Conservation (phyloP, 2,329 filamentous ascomycete species). For the Aspergillus candidus region DNA sequence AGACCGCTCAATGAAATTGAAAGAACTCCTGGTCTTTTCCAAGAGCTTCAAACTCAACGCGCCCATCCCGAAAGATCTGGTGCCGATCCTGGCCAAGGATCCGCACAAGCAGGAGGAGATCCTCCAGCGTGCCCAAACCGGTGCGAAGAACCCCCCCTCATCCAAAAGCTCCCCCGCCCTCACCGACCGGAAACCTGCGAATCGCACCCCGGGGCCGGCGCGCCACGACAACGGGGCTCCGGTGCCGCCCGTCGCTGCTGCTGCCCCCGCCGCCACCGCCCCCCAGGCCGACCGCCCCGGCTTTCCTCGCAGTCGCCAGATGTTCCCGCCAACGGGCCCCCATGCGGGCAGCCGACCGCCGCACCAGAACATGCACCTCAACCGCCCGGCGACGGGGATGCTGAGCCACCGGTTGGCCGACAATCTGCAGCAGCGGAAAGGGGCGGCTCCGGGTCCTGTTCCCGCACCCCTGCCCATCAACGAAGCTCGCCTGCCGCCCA, state of each 20-base stretch:
- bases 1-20: conserved; percentile 88
- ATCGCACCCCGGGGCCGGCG: conserved; percentile 43
- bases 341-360: conserved; percentile 39
- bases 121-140: conserved; percentile 75
- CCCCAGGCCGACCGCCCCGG: conserved; percentile 44
- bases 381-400: conserved; percentile 39
- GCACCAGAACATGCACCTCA: conserved; percentile 39
- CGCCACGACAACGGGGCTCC: conserved; percentile 37
- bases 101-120: conserved; percentile 92
- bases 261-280: too few relatives aligned
- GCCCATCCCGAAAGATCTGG: conserved; percentile 82
- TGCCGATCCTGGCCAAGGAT: conserved; percentile 94
- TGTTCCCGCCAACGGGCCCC: conserved; percentile 43
- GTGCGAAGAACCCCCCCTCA: conserved; percentile 55
- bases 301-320: conserved; percentile 42
- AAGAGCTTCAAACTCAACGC: conserved; percentile 90
- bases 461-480: conserved; percentile 53
- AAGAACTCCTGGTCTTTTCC: conserved; percentile 92
- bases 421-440: conserved; percentile 49
- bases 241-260: conserved; percentile 19
- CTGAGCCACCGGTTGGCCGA: conserved; percentile 48
- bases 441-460: conserved; percentile 36
- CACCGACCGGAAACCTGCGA: conserved; percentile 50
- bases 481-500: conserved; percentile 66
- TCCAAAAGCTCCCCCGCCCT: conserved; percentile 40